Conservation (phyloP, 441 rosid species). For the Flueggea neowawraea region DNA sequence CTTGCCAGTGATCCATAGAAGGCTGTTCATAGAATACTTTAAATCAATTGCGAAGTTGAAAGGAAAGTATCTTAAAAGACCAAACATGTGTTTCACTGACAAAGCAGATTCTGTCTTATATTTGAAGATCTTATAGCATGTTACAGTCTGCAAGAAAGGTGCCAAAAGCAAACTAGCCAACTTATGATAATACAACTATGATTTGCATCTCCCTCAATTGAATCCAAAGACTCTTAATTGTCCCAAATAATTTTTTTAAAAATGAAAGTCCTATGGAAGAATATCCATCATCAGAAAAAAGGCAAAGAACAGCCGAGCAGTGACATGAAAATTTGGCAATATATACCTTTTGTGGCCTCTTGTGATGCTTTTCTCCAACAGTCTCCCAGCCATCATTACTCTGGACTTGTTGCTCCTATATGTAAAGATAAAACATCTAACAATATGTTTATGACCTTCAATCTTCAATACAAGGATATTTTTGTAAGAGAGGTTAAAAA, state of each 20-base stretch:
- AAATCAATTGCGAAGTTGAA: slow-evolving; percentile 1
- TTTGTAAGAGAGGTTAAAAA: not conserved
- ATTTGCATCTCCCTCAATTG: too few species aligned
- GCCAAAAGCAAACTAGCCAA: too few species aligned
- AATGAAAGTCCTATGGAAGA: too few species aligned
- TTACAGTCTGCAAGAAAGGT: too few species aligned
- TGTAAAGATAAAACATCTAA: slow-evolving; percentile 6
- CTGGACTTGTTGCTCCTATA: slow-evolving; percentile 34
- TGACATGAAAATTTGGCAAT: too few species aligned
- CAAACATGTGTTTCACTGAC: too few species aligned
- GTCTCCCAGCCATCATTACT: slow-evolving; percentile 82
- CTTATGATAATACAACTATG: not conserved
- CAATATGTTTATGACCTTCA: not conserved
- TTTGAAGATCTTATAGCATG: too few species aligned
- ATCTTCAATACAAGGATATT: not conserved
- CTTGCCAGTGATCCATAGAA: slow-evolving; percentile 69
- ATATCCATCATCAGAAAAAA: too few species aligned
- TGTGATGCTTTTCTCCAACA: slow-evolving; percentile 59
- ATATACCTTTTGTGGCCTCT: slow-evolving; percentile 57
- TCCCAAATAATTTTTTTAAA: too few species aligned
- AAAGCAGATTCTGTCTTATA: too few species aligned
- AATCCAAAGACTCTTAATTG: too few species aligned
- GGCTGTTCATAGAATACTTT: slow-evolving; percentile 38
- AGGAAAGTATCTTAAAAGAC: not conserved
- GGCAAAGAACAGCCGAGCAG: too few species aligned